Conservation (phyloP, 2,329 filamentous ascomycete species). For the Drechslera avenae region DNA sequence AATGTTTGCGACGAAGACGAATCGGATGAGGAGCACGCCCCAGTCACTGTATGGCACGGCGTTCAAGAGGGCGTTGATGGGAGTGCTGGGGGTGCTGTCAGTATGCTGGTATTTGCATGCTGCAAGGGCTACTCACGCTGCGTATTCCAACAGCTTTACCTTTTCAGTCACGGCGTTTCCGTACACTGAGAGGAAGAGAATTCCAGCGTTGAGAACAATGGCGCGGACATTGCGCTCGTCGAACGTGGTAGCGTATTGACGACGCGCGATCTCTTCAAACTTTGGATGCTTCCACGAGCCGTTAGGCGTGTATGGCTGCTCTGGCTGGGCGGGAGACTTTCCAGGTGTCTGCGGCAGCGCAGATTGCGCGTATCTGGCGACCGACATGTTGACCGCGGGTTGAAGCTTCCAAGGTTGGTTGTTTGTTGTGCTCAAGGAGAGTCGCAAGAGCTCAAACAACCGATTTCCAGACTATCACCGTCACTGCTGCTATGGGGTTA, state of each 20-base stretch:
- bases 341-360: constrained; percentile 30
- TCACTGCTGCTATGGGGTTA: constrained; percentile 28
- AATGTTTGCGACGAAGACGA: constrained; percentile 68
- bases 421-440: constrained; percentile 5
- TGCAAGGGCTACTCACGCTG: constrained; percentile 24
- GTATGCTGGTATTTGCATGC: constrained; percentile 3
- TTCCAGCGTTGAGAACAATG: constrained; percentile 69
- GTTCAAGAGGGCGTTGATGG: constrained; percentile 44
- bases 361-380: constrained; percentile 22
- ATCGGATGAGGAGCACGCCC: constrained; percentile 55
- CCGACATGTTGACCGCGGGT: constrained; percentile 21
- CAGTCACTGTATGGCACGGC: constrained; percentile 47
- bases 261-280: constrained; percentile 81
- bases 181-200: constrained; percentile 58
- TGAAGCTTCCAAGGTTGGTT: constrained; percentile 12
- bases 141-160: constrained; percentile 27
- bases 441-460: not conserved
- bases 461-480: not conserved
- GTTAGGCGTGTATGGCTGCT: constrained; percentile 50
- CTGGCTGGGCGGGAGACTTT: constrained; percentile 33
- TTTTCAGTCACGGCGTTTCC: constrained; percentile 27
- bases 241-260: constrained; percentile 80
- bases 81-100: constrained; percentile 38
- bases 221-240: constrained; percentile 74
- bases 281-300: constrained; percentile 92